Conservation (phyloP, 1,284 basidiomycete genomes). For the Cryptococcus sp. region DNA sequence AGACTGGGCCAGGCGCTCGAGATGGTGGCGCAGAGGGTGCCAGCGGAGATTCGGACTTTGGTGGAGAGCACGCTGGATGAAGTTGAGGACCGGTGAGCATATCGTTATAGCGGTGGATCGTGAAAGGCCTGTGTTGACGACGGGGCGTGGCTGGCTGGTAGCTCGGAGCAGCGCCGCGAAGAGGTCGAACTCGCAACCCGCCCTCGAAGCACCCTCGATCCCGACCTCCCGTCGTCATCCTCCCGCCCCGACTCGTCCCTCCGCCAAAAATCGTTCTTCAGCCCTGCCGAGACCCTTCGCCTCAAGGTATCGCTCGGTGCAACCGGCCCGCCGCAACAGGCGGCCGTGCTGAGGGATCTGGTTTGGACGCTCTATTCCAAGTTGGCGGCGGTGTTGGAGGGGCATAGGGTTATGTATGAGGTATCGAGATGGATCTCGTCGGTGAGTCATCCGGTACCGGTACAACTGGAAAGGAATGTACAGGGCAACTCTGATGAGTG, state of each 20-base stretch:
- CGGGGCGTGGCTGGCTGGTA: neutral
- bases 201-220: slow-evolving; percentile 19
- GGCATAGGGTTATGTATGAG: slow-evolving; percentile 86
- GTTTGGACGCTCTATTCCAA: slow-evolving; percentile 99
- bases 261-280: slow-evolving; percentile 19
- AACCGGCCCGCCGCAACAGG: slow-evolving; percentile 68
- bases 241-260: slow-evolving; percentile 6
- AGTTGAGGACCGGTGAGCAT: slow-evolving; percentile 73
- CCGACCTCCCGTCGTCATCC: slow-evolving; percentile 2
- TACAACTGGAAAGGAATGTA: neutral
- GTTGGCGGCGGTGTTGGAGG: slow-evolving; percentile 90
- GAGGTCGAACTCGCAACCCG: slow-evolving; percentile 18
- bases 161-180: slow-evolving; percentile 24
- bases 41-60: slow-evolving; percentile 77
- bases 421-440: slow-evolving; percentile 82
- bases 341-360: slow-evolving; percentile 83
- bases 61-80: slow-evolving; percentile 87
- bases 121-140: neutral
- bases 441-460: slow-evolving; percentile 54
- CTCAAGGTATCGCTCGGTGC: slow-evolving; percentile 70
- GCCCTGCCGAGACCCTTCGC: slow-evolving; percentile 53
- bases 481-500: slow-evolving; percentile 1
- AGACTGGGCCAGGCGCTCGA: slow-evolving; percentile 84
- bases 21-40: slow-evolving; percentile 74
- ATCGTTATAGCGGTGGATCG: neutral